A percentile compares a stretch with the other conserved stretches of the same genome.
These are phyloP conservation scores for Pseudocercospora eumusae DNA, from an alignment of 2,329 filamentous ascomycete species.

Conservation along the genomic window DNA sequence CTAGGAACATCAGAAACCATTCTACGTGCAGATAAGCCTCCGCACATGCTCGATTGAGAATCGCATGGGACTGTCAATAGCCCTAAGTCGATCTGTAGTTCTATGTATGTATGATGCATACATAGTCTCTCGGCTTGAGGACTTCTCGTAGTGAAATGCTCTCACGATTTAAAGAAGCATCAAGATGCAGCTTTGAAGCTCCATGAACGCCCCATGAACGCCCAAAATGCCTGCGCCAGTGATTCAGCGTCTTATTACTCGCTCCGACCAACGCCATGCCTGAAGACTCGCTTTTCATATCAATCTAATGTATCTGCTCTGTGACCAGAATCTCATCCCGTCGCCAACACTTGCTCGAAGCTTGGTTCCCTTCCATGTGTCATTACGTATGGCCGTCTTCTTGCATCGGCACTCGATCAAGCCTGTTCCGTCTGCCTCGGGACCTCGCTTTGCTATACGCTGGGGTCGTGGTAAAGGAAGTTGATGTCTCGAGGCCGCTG, in stretches of 20 bases:
- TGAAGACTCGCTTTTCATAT: neutral
- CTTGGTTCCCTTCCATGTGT: neutral
- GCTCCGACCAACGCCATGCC: slow-evolving; percentile 4
- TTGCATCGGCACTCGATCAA: no score
- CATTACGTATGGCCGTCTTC: neutral
- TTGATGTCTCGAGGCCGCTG: slow-evolving; percentile 83
- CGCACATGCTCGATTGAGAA: neutral
- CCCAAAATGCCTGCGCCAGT: neutral
- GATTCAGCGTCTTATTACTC: neutral
- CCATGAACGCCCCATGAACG: neutral
- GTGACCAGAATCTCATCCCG: neutral
- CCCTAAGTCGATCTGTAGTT: neutral
- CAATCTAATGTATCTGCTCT: neutral
- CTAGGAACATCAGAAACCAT: neutral
- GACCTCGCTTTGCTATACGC: slow-evolving; percentile 40
- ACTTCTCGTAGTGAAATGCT: neutral
- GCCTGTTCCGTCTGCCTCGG: neutral
- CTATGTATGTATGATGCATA: neutral
- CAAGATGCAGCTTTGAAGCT: neutral
- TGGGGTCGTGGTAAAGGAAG: slow-evolving; percentile 92
- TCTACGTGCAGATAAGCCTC: neutral
- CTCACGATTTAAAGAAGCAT: neutral
- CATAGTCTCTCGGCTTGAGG: neutral
- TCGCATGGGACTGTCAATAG: neutral
- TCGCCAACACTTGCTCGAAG: neutral